These are phyloP conservation scores for Coprinellus micaceus DNA, from an alignment of 768 basidiomycete species.

Conservation along the genomic window DNA sequence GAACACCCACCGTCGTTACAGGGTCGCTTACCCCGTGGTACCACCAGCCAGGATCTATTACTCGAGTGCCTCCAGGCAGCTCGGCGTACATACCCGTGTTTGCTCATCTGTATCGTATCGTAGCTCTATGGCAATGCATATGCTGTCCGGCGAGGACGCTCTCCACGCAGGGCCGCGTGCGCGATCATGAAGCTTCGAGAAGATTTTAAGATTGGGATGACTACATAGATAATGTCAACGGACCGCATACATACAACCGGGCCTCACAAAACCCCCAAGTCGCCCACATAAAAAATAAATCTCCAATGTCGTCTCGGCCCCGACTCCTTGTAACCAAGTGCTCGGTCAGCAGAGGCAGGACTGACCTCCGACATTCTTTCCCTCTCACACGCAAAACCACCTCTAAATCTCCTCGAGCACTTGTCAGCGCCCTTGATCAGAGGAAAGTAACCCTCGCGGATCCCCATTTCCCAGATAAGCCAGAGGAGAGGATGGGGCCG, in stretches of 20 bases:
- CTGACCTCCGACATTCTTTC: conserved; percentile 25
- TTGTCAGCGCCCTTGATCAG: conserved; percentile 18
- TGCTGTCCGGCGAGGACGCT: too few relatives aligned
- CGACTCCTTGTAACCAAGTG: conserved; percentile 8
- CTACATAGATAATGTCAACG: too few relatives aligned
- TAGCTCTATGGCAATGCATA: too few relatives aligned
- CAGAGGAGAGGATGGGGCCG: conserved; percentile 17
- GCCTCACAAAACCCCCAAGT: not conserved
- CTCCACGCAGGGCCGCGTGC: too few relatives aligned
- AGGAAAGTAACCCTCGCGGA: conserved; percentile 23
- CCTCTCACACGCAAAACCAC: conserved; percentile 29
- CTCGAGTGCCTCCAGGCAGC: too few relatives aligned
- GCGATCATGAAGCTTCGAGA: not conserved
- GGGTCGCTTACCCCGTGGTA: not conserved
- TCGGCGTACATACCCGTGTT: too few relatives aligned
- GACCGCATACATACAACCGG: not conserved
- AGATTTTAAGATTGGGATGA: not conserved
- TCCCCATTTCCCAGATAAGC: conserved; percentile 14
- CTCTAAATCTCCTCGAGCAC: conserved; percentile 23
- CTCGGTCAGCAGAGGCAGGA: conserved; percentile 13
- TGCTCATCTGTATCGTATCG: too few relatives aligned
- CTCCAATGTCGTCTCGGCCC: conserved; percentile 29
- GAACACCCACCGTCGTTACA: not conserved
- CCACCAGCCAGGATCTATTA: too few relatives aligned
- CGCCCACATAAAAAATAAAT: conserved; percentile 9